Evolutionary conservation across 2,329 filamentous ascomycete genomes (phyloP).

Genomic region (Fusarium phyllophilum): DNA sequence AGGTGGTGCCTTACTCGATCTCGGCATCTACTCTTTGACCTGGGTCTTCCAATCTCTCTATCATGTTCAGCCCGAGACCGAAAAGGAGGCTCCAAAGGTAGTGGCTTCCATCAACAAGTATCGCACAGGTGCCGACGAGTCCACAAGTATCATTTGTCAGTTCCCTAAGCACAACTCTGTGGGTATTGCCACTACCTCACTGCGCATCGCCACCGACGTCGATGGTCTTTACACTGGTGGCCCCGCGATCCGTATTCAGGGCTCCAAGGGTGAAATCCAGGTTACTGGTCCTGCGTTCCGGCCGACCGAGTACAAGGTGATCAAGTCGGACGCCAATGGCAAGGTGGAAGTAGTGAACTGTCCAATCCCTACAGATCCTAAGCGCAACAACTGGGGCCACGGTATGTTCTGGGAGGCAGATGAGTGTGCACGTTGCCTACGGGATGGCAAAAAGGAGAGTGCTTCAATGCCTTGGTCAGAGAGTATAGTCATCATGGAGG

Average conservation of each 20-base stretch:
- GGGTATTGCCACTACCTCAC: conserved; percentile 75
- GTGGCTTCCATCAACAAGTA: conserved; percentile 77
- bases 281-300: conserved; percentile 77
- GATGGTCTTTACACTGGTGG: conserved; percentile 68
- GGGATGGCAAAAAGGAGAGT: conserved; percentile 82
- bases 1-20: conserved; percentile 82
- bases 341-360: conserved; percentile 62
- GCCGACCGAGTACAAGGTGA: conserved; percentile 72
- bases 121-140: conserved; percentile 79
- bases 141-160: conserved; percentile 78
- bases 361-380: conserved; percentile 62
- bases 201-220: conserved; percentile 71
- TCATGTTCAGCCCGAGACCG: conserved; percentile 75
- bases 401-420: conserved; percentile 94
- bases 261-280: conserved; percentile 83
- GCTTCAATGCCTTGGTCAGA: conserved; percentile 76
- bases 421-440: conserved; percentile 77
- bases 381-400: conserved; percentile 67
- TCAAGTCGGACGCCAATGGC: conserved; percentile 62
- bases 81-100: conserved; percentile 75
- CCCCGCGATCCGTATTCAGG: conserved; percentile 82
- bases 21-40: conserved; percentile 88
- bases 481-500: conserved; percentile 86
- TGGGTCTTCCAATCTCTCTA: conserved; percentile 94
- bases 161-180: conserved; percentile 77